phyloP scores from a whole-genome alignment of 2,329 filamentous ascomycete genomes.

The Hypoxylon sp. region DNA sequence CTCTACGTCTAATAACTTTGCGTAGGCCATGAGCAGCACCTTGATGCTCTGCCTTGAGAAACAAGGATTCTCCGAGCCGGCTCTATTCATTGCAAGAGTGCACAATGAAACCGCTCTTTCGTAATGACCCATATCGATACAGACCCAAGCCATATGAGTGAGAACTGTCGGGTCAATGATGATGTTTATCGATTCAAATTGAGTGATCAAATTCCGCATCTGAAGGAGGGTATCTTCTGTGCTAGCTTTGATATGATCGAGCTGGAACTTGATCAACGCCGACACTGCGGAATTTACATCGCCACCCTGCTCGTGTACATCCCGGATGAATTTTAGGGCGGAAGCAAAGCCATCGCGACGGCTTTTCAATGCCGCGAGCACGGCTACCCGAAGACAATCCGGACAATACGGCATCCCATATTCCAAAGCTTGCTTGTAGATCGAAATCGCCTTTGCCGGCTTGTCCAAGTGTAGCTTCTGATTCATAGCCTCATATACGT shows the following conservation, averaged over 20 bases:
- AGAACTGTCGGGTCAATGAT: slow-evolving; percentile 46
- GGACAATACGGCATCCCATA: slow-evolving; percentile 57
- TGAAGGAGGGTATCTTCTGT: slow-evolving; percentile 46
- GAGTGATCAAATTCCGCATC: slow-evolving; percentile 49
- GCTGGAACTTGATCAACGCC: slow-evolving; percentile 47
- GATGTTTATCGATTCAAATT: slow-evolving; percentile 51
- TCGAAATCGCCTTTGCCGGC: slow-evolving; percentile 54
- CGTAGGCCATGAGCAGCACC: slow-evolving; percentile 49
- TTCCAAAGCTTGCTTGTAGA: slow-evolving; percentile 58
- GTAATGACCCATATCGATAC: slow-evolving; percentile 44
- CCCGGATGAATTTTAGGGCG: slow-evolving; percentile 59
- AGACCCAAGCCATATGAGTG: slow-evolving; percentile 50
- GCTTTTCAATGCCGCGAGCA: slow-evolving; percentile 60
- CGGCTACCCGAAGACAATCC: slow-evolving; percentile 64
- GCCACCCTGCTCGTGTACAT: slow-evolving; percentile 58
- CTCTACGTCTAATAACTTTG: slow-evolving; percentile 40
- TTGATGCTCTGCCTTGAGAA: slow-evolving; percentile 49
- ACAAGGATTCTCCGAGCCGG: slow-evolving; percentile 46
- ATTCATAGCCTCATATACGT: slow-evolving; percentile 60
- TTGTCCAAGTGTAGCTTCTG: slow-evolving; percentile 55
- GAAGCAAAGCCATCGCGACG: slow-evolving; percentile 50
- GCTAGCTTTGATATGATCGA: slow-evolving; percentile 46
- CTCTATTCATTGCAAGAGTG: slow-evolving; percentile 47
- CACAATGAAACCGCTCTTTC: slow-evolving; percentile 51
- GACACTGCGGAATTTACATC: slow-evolving; percentile 59